These are phyloP conservation scores for Ceratocystis lukuohia DNA, from an alignment of 2,329 filamentous ascomycete genomes.

Conservation along the genomic window DNA sequence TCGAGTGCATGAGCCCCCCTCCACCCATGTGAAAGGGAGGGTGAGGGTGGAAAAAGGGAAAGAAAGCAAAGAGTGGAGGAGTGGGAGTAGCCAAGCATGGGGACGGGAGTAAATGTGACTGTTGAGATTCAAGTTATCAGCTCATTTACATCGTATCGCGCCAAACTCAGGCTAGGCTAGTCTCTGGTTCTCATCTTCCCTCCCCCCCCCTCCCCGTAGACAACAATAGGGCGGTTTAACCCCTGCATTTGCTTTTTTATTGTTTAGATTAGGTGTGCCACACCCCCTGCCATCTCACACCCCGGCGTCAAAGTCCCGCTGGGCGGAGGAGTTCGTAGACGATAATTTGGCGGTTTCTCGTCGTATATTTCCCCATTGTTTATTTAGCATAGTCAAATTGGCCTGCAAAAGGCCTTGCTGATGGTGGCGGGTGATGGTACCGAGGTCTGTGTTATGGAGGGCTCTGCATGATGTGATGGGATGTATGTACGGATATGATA, in stretches of 20 bases:
- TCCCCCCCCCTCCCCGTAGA: neutral
- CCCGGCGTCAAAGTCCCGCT: neutral
- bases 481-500: neutral
- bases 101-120: neutral
- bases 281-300: neutral
- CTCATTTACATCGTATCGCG: too few relatives aligned
- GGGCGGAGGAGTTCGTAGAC: conserved; percentile 1
- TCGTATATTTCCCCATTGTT: neutral
- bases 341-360: neutral
- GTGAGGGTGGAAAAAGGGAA: too few relatives aligned
- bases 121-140: neutral
- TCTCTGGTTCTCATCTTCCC: neutral
- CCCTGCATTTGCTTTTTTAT: neutral
- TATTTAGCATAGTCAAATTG: neutral
- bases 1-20: neutral
- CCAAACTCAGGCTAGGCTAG: too few relatives aligned
- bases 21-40: too few relatives aligned
- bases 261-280: neutral
- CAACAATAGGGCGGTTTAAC: neutral
- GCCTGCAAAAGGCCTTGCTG: neutral
- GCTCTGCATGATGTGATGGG: neutral
- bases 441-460: neutral
- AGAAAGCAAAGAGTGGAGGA: neutral
- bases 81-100: neutral
- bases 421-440: neutral